phyloP scores from a whole-genome alignment of 768 basidiomycete species.

The Boletus pseudopeckii region DNA sequence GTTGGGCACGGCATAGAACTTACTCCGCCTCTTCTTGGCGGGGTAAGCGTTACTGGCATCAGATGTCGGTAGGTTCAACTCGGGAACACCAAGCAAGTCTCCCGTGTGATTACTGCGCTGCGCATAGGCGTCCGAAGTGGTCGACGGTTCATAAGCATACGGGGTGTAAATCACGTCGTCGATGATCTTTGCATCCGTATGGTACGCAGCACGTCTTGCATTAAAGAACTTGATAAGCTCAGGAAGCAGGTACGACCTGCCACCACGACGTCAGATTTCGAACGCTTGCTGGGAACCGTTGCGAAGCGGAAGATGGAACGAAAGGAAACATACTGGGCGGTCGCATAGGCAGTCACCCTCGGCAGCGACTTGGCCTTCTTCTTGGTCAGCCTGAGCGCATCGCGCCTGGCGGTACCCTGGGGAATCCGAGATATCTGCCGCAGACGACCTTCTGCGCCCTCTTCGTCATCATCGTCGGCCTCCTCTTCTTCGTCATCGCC shows the following conservation, averaged over 20 bases:
- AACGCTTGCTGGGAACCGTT: background rate
- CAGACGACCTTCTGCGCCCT: conserved; percentile 54
- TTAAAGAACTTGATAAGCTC: conserved; percentile 89
- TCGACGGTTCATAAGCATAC: conserved; percentile 67
- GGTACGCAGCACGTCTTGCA: conserved; percentile 77
- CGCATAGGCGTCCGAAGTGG: conserved; percentile 31
- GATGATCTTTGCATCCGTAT: conserved; percentile 81
- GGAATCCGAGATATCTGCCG: conserved; percentile 87
- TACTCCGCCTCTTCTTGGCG: conserved; percentile 53
- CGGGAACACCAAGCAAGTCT: conserved; percentile 77
- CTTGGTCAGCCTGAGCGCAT: conserved; percentile 87
- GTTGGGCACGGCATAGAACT: conserved; percentile 60
- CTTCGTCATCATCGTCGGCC: conserved; percentile 45
- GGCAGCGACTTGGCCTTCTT: conserved; percentile 91
- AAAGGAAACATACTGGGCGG: conserved; percentile 60
- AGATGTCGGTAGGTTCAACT: conserved; percentile 38
- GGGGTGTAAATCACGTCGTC: conserved; percentile 96
- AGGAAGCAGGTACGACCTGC: conserved; percentile 83
- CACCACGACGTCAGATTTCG: background rate
- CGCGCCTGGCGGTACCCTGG: conserved; percentile 87
- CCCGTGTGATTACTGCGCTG: conserved; percentile 44
- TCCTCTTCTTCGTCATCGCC: conserved; percentile 62
- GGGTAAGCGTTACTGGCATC: conserved; percentile 35
- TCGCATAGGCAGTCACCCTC: conserved; percentile 94
- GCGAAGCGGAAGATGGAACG: background rate